Evolutionary conservation across 2,329 filamentous ascomycete species (phyloP), one percentile per base, ranked within the genome.

Genomic region (Xylariales sp.): DNA sequence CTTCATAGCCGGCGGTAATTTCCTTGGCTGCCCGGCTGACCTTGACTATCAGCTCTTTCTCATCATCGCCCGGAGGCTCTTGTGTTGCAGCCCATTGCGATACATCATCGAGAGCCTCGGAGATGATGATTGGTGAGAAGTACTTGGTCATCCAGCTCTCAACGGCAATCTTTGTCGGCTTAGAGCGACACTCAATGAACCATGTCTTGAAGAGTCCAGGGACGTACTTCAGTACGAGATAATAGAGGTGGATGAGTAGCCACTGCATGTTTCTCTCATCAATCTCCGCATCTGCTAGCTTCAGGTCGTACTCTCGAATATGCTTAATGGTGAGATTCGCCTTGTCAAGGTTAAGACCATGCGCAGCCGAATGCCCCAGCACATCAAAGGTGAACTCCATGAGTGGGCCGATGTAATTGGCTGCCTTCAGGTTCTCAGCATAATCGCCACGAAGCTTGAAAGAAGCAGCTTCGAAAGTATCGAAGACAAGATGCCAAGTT

Each of bases 401-500:
- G 1, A 98, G 65, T 1, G 82, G 79, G 0, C 68, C 63, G 1
- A 95, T 65, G 42, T 83, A 82, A 9, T 82, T 76, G 11, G 82
- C 82, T 19, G 84, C 76, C 58, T 89, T 93, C 42, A 98, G 75
- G 44, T 86, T 80, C 18, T 88, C 78, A 0, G 80, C 77, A 55
- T 96, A 97, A 54, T 90, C 82, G 44, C 78, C 80, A 51, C 88
- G 86, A 12, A 97, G 80, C 53, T 88, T 88, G 60, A 86, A 84
- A 0, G 90, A 88, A 10, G 89, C 81, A 15, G 81, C 79, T 14
- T 73, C 70, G 57, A 91, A 94, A 32, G 91, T 84, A 52, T 95
- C 88, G 57, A 95, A 97, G 1, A 96, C 74, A 1, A 97, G 71
- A 48, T 87, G 79, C 93, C 93, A 98, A 9, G 88, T 86, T 20